phyloP scores from a whole-genome alignment of 805 yeast genomes.

The Ogataea henricii region DNA sequence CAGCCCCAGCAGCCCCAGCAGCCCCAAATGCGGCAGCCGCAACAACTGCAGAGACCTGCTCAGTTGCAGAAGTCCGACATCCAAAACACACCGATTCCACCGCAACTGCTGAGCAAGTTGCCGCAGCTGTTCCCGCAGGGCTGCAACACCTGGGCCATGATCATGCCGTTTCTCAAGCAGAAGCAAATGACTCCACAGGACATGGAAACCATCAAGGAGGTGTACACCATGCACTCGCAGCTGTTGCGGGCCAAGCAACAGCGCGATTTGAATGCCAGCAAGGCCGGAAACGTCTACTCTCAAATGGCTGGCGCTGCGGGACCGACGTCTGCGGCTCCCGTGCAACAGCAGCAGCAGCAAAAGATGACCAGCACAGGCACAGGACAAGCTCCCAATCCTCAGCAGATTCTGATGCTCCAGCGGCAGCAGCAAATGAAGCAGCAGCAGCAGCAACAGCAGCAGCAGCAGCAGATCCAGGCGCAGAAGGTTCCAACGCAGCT shows the following conservation, averaged over 20 bases:
- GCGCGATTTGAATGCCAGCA: conserved; percentile 16
- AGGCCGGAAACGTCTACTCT: neutral
- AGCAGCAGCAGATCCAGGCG: conserved; percentile 26
- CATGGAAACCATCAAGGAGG: conserved; percentile 60
- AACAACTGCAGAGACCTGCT: conserved; percentile 10
- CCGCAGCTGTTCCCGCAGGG: conserved; percentile 74
- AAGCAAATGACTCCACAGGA: conserved; percentile 60
- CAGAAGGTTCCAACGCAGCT: conserved; percentile 1
- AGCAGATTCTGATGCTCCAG: conserved; percentile 35
- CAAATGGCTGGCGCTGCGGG: neutral
- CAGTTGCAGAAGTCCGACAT: conserved; percentile 40
- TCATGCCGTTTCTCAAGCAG: conserved; percentile 59
- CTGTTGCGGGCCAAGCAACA: conserved; percentile 47
- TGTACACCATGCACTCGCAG: conserved; percentile 68
- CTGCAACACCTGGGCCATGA: conserved; percentile 79
- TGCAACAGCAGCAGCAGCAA: conserved; percentile 22
- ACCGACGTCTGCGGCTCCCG: neutral
- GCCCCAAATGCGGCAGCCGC: conserved; percentile 3
- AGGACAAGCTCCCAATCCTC: conserved; percentile 31
- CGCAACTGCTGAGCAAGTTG: conserved; percentile 59
- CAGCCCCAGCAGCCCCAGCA: neutral
- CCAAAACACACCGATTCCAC: conserved; percentile 72
- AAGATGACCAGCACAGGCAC: neutral
- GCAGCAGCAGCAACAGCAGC: conserved; percentile 22
- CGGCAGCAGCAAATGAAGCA: conserved; percentile 35